phyloP scores from a whole-genome alignment of 2,329 filamentous ascomycete genomes.

The Macrophomina phaseolina region DNA sequence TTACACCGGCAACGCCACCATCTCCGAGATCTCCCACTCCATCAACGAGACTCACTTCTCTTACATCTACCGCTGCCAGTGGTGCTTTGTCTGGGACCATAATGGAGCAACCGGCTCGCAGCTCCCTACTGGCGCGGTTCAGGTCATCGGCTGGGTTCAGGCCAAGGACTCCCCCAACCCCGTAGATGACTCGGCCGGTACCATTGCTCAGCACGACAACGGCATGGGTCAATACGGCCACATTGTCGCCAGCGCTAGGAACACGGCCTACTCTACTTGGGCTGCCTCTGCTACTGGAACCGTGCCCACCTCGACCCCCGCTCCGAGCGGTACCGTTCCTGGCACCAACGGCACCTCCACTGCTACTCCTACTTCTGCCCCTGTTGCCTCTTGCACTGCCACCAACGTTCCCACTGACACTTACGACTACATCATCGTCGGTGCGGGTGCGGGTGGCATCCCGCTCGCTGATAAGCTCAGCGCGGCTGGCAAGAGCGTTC shows the following conservation, averaged over 20 bases:
- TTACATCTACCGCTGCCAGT: constrained; percentile 68
- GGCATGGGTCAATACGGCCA: constrained; percentile 61
- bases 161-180: constrained; percentile 49
- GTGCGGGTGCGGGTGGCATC: constrained; percentile 67
- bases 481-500: constrained; percentile 67
- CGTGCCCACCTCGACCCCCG: constrained; percentile 53
- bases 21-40: constrained; percentile 65
- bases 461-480: constrained; percentile 66
- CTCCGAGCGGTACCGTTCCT: constrained; percentile 34
- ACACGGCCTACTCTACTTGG: constrained; percentile 51
- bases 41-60: constrained; percentile 65
- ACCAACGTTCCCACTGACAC: constrained; percentile 49
- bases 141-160: constrained; percentile 63
- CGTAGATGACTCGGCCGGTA: constrained; percentile 51
- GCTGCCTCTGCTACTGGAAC: constrained; percentile 34
- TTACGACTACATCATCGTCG: constrained; percentile 70
- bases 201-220: constrained; percentile 61
- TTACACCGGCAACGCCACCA: constrained; percentile 66
- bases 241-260: constrained; percentile 51
- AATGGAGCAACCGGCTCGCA: constrained; percentile 47
- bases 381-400: constrained; percentile 44
- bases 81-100: constrained; percentile 53
- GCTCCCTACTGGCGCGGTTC: constrained; percentile 37
- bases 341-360: constrained; percentile 29
- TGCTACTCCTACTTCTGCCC: constrained; percentile 36